Conservation (phyloP, 2,329 filamentous ascomycete genomes). For the Colletotrichum shisoi region DNA sequence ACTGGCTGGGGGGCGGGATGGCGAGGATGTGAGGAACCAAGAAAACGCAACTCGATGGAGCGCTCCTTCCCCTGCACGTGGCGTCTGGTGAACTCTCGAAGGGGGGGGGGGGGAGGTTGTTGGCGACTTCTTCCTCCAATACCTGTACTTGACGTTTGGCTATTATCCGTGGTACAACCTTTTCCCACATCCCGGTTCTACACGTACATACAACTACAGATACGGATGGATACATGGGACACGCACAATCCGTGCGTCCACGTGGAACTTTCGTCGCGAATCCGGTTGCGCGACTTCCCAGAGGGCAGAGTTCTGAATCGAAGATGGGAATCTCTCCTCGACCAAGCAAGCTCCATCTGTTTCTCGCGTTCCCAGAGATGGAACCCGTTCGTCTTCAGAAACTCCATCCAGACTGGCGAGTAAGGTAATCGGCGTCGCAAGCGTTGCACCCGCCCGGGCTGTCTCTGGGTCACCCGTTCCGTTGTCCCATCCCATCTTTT, state of each 20-base stretch:
- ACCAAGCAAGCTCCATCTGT: neutral
- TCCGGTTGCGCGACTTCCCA: neutral
- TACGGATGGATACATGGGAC: too few species aligned
- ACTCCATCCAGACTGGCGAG: neutral
- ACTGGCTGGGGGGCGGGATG: conserved; percentile 28
- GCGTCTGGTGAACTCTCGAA: conserved; percentile 29
- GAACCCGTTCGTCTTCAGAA: neutral
- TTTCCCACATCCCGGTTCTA: conserved; percentile 32
- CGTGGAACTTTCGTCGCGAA: conserved; percentile 25
- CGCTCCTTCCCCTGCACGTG: conserved; percentile 31
- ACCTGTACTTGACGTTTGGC: neutral
- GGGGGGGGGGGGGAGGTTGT: conserved; percentile 27
- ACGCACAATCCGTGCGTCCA: conserved; percentile 25
- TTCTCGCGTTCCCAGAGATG: conserved; percentile 20
- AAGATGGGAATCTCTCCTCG: neutral
- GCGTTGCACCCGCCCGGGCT: too few species aligned
- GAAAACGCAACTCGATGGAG: conserved; percentile 20
- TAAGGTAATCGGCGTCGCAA: conserved; percentile 6
- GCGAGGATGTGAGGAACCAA: neutral
- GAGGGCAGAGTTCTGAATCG: neutral
- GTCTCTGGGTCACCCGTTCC: conserved; percentile 5
- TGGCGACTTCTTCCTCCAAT: conserved; percentile 14
- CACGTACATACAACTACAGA: neutral
- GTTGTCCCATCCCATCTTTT: conserved; percentile 13
- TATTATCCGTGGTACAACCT: conserved; percentile 5